Base-by-base conservation (phyloP, 148 eudicot genomes). In the Chenopodium quinoa region DNA sequence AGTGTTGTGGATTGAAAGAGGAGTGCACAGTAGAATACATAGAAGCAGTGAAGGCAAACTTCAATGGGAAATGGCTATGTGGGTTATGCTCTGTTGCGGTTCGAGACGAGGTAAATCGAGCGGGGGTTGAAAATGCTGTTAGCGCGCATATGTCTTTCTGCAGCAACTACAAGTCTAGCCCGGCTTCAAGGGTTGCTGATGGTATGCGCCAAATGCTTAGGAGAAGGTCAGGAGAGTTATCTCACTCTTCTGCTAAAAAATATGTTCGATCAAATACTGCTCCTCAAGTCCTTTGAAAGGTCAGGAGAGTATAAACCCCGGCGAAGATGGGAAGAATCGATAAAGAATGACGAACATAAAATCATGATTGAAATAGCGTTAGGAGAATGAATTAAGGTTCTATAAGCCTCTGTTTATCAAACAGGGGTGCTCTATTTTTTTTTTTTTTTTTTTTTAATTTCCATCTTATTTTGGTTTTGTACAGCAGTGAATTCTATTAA, bases 11-110 rank as follows among this genome's bases (percentile, higher is more conserved):
- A 54, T 52, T 93, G 52, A 91, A 88, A 80, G 97, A 93, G 75
- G 97, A 93, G 16, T 93, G 97, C 85, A 93, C 97, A 10, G 83
- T 74, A 60, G 93, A 90, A 44, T 93, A 91, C 82, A 93, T 93
- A 16, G 88, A 71, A 9, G 86, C 84, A 7, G 93, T 93, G 44
- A 90, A 91, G 81, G 84, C 89, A 3, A 87, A 89, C n/a, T 93
- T 93, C 73, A 87, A 89, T 9, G 97, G 92, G 0, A 93, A 91
- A 84, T 93, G 97, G 94, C 88, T 93, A 9, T 93, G 97, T 64
- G 97, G 97, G 78, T 44, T 93, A 68, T 93, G 97, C 76, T 90
- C 94, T 1, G 97, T 91, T 71, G 94, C 94, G 0, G 97, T 93
- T 0, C 83, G 89, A 71, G 94, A 93, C 40, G 97, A 93, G 79